Evolutionary conservation across 192 early-diverging fungal species (phyloP), one percentile per base, ranked within the genome.

Genomic region (Coemansia sp.): DNA sequence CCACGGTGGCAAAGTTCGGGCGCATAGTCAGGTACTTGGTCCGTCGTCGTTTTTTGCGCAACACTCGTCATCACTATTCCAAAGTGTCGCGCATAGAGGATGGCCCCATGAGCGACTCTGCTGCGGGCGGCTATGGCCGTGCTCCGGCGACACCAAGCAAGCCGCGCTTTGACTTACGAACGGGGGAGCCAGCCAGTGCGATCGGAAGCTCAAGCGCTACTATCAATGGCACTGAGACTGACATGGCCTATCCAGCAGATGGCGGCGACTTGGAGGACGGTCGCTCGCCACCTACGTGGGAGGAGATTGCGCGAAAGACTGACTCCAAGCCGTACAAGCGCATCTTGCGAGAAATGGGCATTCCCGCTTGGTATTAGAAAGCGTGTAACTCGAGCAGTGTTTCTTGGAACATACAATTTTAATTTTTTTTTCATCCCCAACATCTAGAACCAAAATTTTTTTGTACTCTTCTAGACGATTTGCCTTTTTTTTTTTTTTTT

Each of bases 321-420:
- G 71, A 79, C 7, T 54, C 47, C 36, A 84, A 84, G 52, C 82
- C 71, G 16, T 84, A 73, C 65, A 84, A 84, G 72, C 82, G 77
- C 16, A 79, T 84, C 15, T 31, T 84, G 67, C 74, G 77, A 18
- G 82, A 84, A 9, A 84, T 84, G 82, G 77, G 77, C 33, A 84
- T 84, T 65, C 82, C 82, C 3, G 65, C 74, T 0, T 84, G 82
- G 82, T 84, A 84, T 66, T 84, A 76, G 57, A n/a, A 1, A 18
- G 2, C 27, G 29, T 20, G 29, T 57, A 31, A 12, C 3, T 31
- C 29, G 13, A 57, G 36, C 13, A 57, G 54, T 57, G 27, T 27
- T 27, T 27, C 27, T 27, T 27, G 27, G 27, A 27, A 27, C 27
- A 1, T 27, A 27, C 27, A 27, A 27, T 27, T 27, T 27, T 27